Percentiles rank a stretch among this genome's conserved stretches.
Conservation (phyloP, 2,329 filamentous ascomycete species). For the Exophiala viscosa region DNA sequence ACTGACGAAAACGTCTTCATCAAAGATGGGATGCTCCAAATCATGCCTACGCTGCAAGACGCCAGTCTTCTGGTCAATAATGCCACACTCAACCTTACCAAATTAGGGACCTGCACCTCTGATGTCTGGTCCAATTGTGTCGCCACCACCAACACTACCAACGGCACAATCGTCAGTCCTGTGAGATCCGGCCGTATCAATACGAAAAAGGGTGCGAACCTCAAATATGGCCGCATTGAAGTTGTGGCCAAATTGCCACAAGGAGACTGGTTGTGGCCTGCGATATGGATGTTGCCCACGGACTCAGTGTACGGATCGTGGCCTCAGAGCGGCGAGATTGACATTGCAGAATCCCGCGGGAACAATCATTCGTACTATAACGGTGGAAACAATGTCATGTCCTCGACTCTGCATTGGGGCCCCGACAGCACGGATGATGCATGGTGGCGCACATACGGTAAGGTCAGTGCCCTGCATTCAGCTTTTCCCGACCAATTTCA, state of each 20-base stretch:
- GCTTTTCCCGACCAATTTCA: constrained; percentile 68
- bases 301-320: constrained; percentile 69
- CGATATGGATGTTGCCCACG: constrained; percentile 85
- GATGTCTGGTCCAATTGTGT: constrained; percentile 60
- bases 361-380: constrained; percentile 74
- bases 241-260: constrained; percentile 70
- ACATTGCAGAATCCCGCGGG: constrained; percentile 74
- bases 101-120: constrained; percentile 66
- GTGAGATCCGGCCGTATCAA: constrained; percentile 74
- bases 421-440: constrained; percentile 68
- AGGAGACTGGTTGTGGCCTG: constrained; percentile 86
- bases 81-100: constrained; percentile 64
- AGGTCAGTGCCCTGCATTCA: constrained; percentile 69
- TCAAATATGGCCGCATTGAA: constrained; percentile 79
- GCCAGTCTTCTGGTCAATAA: constrained; percentile 61
- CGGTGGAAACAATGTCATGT: constrained; percentile 77
- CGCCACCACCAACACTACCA: constrained; percentile 69
- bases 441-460: constrained; percentile 81
- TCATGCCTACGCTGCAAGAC: constrained; percentile 76
- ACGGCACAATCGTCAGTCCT: constrained; percentile 72
- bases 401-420: constrained; percentile 78
- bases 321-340: constrained; percentile 79
- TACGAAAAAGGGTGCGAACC: constrained; percentile 64
- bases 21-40: constrained; percentile 64
- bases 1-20: constrained; percentile 72